Percentiles rank a stretch among this genome's conserved stretches.
Conservation (phyloP, 2,329 filamentous ascomycete species). For the Microsporum ferrugineum region DNA sequence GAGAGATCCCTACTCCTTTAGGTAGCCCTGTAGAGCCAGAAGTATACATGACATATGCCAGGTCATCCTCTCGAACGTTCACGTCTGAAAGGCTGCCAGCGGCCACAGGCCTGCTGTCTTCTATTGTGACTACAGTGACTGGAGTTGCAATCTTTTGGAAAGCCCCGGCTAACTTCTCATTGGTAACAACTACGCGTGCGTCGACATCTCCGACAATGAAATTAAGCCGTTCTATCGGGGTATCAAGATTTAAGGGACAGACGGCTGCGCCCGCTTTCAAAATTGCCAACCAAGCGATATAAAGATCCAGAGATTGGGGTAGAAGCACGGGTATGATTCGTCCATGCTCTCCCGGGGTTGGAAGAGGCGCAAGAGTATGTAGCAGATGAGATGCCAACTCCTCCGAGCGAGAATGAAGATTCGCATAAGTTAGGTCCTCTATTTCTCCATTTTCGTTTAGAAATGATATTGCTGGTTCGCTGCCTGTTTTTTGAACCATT, state of each 20-base stretch:
- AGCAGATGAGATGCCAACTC: constrained; percentile 44
- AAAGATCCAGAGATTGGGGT: constrained; percentile 65
- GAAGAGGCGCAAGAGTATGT: constrained; percentile 18
- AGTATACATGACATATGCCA: constrained; percentile 90
- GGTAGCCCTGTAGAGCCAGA: constrained; percentile 81
- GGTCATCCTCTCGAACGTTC: constrained; percentile 12
- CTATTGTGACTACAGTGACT: not conserved
- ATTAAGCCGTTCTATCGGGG: constrained; percentile 60
- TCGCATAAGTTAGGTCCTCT: constrained; percentile 47
- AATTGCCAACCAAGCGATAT: constrained; percentile 64
- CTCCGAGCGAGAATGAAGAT: constrained; percentile 50
- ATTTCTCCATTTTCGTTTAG: constrained; percentile 39
- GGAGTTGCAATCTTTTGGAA: constrained; percentile 15
- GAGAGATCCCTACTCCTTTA: constrained; percentile 76
- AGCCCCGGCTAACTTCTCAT: constrained; percentile 21
- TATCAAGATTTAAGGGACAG: constrained; percentile 70
- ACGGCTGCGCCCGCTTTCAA: constrained; percentile 76
- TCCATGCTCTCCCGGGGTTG: constrained; percentile 7
- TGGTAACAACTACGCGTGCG: constrained; percentile 58
- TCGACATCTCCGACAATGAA: constrained; percentile 72
- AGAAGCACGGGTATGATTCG: constrained; percentile 62
- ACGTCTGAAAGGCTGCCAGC: constrained; percentile 5
- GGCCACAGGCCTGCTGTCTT: not conserved
- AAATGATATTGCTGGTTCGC: constrained; percentile 52
- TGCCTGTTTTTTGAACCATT: constrained; percentile 42